These are phyloP conservation scores for Candida ponderosae DNA, from an alignment of 805 yeast genomes.

Conservation along the genomic window DNA sequence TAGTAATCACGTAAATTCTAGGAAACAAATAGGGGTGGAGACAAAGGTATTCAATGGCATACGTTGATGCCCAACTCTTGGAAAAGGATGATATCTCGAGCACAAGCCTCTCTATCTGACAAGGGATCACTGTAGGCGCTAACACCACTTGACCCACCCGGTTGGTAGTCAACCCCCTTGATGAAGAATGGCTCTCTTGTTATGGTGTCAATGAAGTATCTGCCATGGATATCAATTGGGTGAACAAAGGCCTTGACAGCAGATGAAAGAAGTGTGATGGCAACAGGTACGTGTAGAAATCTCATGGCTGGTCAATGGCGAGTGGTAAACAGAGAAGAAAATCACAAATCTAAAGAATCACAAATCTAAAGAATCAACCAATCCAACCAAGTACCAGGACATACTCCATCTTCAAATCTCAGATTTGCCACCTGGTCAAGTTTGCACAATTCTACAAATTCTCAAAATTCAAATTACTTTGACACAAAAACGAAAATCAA, in stretches of 20 bases:
- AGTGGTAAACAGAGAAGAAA: too few species aligned
- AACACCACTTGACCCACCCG: constrained; percentile 86
- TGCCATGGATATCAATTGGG: constrained; percentile 64
- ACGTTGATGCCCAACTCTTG: constrained; percentile 78
- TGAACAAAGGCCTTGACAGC: constrained; percentile 30
- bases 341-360: too few species aligned
- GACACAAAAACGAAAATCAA: too few species aligned
- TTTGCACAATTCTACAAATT: too few species aligned
- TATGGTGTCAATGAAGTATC: constrained; percentile 67
- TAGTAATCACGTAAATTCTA: constrained; percentile 74
- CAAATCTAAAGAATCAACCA: too few species aligned
- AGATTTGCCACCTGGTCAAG: too few species aligned
- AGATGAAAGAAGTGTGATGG: not conserved
- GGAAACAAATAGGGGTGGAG: constrained; percentile 60
- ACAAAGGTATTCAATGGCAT: constrained; percentile 29
- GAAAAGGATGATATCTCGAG: constrained; percentile 73
- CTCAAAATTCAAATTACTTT: too few species aligned
- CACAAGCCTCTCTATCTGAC: constrained; percentile 63
- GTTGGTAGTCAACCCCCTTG: constrained; percentile 91
- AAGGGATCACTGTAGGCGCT: constrained; percentile 58
- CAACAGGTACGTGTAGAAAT: too few species aligned
- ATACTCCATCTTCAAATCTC: too few species aligned
- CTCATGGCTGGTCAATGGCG: too few species aligned
- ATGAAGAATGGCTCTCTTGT: constrained; percentile 73
- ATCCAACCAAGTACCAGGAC: too few species aligned